Evolutionary conservation across 2,329 filamentous ascomycete genomes (phyloP).

Genomic region (Xylaria polymorpha): DNA sequence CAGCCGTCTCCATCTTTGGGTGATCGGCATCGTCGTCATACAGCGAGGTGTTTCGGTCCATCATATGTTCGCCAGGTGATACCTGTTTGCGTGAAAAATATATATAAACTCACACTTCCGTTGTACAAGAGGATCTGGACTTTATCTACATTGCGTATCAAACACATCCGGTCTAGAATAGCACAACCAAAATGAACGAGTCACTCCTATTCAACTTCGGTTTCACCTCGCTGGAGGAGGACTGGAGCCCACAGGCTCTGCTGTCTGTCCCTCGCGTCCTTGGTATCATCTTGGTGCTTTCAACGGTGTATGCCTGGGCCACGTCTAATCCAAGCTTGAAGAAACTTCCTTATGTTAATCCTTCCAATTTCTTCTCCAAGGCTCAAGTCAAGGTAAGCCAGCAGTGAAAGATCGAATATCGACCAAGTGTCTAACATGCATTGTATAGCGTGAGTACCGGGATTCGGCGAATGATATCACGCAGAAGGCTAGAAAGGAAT

Average conservation of each 20-base stretch:
- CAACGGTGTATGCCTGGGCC: conserved; percentile 27
- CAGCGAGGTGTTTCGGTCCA: not conserved
- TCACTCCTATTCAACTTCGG: conserved; percentile 14
- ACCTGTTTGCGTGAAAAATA: not conserved
- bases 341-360: conserved; percentile 32
- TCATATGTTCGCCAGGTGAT: not conserved
- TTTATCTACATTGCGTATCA: not conserved
- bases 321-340: conserved; percentile 29
- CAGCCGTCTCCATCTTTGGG: not conserved
- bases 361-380: conserved; percentile 20
- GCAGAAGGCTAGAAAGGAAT: conserved; percentile 24
- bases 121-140: not conserved
- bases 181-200: conserved; percentile 29
- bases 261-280: conserved; percentile 28
- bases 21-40: not conserved
- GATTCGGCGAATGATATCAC: conserved; percentile 26
- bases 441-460: conserved; percentile 22
- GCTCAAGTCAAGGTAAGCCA: conserved; percentile 28
- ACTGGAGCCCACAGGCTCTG: conserved; percentile 23
- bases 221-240: conserved; percentile 22
- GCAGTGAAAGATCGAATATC: not conserved
- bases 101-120: not conserved
- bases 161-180: not conserved
- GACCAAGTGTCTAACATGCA: not conserved
- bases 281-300: conserved; percentile 24